These are phyloP conservation scores for Dioscorea dumetorum DNA, from an alignment of 106 monocot species.

Conservation along the genomic window DNA sequence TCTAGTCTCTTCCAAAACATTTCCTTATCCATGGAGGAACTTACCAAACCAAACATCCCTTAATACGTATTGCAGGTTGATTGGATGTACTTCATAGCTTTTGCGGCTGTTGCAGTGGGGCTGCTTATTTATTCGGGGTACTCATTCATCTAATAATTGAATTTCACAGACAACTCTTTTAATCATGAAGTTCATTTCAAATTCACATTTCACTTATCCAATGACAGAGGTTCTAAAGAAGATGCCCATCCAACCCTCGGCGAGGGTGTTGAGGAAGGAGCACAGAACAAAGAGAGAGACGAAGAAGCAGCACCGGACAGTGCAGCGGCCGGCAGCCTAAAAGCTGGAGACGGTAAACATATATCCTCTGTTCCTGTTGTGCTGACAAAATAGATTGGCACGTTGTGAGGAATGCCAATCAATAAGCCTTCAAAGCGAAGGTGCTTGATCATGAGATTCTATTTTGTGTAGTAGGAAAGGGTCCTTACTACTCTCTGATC, in stretches of 20 bases:
- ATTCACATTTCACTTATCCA: not conserved
- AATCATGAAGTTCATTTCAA: not conserved
- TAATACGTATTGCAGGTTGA: slow-evolving; percentile 52
- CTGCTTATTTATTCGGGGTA: slow-evolving; percentile 77
- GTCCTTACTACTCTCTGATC: slow-evolving; percentile 12
- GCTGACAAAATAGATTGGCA: slow-evolving; percentile 3
- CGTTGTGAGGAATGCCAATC: not conserved
- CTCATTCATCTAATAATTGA: not conserved
- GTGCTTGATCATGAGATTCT: slow-evolving; percentile 2
- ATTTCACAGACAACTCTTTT: not conserved
- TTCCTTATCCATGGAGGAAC: no score
- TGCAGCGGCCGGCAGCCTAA: not conserved
- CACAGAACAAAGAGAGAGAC: slow-evolving; percentile 13
- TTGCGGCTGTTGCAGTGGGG: slow-evolving; percentile 53
- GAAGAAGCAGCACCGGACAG: slow-evolving; percentile 17
- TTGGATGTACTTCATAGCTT: slow-evolving; percentile 88
- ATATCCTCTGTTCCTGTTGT: slow-evolving; percentile 11
- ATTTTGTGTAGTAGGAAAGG: slow-evolving; percentile 21
- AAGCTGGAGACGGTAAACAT: slow-evolving; percentile 27
- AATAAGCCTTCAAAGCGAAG: no score
- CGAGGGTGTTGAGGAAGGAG: slow-evolving; percentile 6
- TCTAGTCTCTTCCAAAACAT: not conserved
- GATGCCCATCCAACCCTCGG: slow-evolving; percentile 1
- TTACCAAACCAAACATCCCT: not conserved
- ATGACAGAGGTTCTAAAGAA: slow-evolving; percentile 18